Evolutionary conservation across 805 yeast genomes (phyloP).

Genomic region (Candida verbasci): DNA sequence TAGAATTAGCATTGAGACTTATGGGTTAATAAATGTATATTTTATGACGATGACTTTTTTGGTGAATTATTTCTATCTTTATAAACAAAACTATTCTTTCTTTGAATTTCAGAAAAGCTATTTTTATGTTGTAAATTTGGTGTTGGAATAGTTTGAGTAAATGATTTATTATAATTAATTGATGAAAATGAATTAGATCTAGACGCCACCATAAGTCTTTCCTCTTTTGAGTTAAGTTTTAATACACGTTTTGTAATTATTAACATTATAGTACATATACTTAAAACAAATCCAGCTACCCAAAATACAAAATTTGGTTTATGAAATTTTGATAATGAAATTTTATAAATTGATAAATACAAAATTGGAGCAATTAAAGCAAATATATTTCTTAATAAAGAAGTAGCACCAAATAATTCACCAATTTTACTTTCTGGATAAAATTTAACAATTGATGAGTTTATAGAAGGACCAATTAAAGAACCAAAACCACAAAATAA

Average conservation of each 20-base stretch:
- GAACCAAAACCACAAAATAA: constrained; percentile 45
- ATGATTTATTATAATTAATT: background rate
- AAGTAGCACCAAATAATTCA: constrained; percentile 68
- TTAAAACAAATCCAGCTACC: constrained; percentile 12
- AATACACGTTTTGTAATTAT: constrained; percentile 16
- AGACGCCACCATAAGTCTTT: constrained; percentile 9
- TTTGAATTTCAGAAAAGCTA: constrained; percentile 13
- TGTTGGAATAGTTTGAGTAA: background rate
- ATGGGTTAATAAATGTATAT: constrained; percentile 28
- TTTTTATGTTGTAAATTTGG: constrained; percentile 4
- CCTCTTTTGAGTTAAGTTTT: constrained; percentile 10
- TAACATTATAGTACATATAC: constrained; percentile 10
- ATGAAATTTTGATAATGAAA: constrained; percentile 20
- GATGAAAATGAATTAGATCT: constrained; percentile 14
- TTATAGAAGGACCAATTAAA: constrained; percentile 53
- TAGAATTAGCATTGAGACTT: constrained; percentile 59
- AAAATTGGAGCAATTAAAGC: constrained; percentile 47
- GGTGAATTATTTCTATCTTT: constrained; percentile 10
- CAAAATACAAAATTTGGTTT: constrained; percentile 26
- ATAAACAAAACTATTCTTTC: constrained; percentile 16
- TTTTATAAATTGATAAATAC: constrained; percentile 43
- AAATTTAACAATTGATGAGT: constrained; percentile 57
- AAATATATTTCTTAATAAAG: constrained; percentile 51
- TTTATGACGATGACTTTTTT: background rate
- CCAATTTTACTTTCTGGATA: constrained; percentile 58